Percentiles rank a stretch among this genome's conserved stretches.
phyloP scores from a whole-genome alignment of 192 early-diverging fungal species.

The Fimicolochytrium jonesii region DNA sequence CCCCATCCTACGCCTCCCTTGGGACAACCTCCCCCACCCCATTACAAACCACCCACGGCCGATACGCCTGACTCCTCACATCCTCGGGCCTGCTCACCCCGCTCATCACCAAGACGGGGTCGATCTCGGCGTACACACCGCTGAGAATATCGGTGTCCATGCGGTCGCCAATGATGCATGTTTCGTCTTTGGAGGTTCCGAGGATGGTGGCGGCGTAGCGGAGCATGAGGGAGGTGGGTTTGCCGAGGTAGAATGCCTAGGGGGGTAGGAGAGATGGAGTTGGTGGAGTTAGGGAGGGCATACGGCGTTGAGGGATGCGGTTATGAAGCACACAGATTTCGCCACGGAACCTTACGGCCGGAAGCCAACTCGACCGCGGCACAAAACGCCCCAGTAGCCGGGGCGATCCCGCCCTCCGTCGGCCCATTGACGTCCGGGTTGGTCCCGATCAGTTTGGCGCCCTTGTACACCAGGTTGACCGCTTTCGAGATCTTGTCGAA shows the following conservation, averaged over 20 bases:
- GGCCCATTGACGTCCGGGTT: constrained; percentile 57
- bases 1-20: neutral
- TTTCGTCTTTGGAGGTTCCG: constrained; percentile 49
- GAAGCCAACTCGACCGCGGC: constrained; percentile 53
- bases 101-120: constrained; percentile 53
- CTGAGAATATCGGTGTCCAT: constrained; percentile 66
- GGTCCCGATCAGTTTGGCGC: constrained; percentile 61
- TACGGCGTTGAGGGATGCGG: too few species aligned
- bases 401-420: constrained; percentile 43
- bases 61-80: constrained; percentile 46
- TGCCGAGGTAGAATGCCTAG: constrained; percentile 40
- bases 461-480: constrained; percentile 46
- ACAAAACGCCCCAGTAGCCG: constrained; percentile 55
- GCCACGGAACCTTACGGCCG: constrained; percentile 58
- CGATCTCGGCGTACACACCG: constrained; percentile 55
- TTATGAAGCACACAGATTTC: too few species aligned
- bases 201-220: constrained; percentile 50
- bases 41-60: constrained; percentile 50
- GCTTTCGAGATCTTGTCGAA: constrained; percentile 53
- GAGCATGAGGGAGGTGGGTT: constrained; percentile 33
- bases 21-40: constrained; percentile 37
- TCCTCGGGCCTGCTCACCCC: constrained; percentile 48
- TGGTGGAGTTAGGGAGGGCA: too few species aligned
- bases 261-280: too few species aligned
- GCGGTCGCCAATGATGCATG: constrained; percentile 63